Evolutionary conservation across 164 flowering plant genomes (phyloP), one percentile per base, ranked within the genome.

Genomic region (Saururus chinensis): DNA sequence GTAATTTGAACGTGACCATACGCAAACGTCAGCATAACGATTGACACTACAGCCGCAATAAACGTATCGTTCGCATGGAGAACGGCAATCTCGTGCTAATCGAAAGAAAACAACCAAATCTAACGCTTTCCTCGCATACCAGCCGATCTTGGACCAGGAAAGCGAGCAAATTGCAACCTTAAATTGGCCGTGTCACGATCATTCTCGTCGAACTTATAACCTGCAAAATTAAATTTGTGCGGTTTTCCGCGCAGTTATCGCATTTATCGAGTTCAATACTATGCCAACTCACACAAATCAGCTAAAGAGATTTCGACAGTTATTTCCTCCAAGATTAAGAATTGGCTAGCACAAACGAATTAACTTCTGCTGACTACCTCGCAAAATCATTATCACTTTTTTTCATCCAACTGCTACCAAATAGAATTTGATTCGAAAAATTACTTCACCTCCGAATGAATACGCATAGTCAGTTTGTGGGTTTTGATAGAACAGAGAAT

Each of bases 81-180:
- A 52, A 51, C 58, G 66, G 61, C 42, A 57, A 60, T 52, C 62
- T 83, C 85, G 83, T 88, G 88, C 82, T 85, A 71, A 9, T 20
- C n/a, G 60, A 30, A 25, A 41, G 57, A 61, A 79, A 72, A 67
- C 22, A 19, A 65, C 74, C 68, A 51, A 70, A 71, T 57, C 82
- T 81, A 85, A 78, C 86, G 93, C 63, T 75, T 84, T 53, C 95
- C 86, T 73, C 90, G 95, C 73, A 75, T 85, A 53, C 90, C 83
- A 78, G 91, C 91, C 64, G 97, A 81, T 82, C 95, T 83, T 21
- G 91, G 91, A 79, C 97, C 95, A 76, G 97, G 97, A 75, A 72
- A 72, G 77, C 98, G 96, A 77, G 98, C 88, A 71, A 88, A 91
- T 72, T 91, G 96, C 71, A 91, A 75, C 87, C 96, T 82, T 77